phyloP scores from a whole-genome alignment of 1,284 basidiomycete genomes.

The Tetrapyrgos nigripes region DNA sequence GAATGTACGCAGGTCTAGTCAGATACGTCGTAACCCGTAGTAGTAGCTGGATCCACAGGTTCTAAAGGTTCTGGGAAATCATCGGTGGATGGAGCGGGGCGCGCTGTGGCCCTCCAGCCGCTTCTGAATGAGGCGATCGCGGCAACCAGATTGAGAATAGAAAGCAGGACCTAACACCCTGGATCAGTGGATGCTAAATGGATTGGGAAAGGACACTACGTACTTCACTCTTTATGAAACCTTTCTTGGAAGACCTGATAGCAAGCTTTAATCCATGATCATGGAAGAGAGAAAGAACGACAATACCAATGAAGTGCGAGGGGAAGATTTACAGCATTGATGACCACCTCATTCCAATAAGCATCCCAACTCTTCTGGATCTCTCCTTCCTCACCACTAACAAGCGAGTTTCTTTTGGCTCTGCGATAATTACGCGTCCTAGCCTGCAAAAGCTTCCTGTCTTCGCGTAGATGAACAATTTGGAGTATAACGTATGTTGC shows the following conservation, averaged over 20 bases:
- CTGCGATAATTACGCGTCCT: constrained; percentile 62
- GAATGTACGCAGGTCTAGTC: not conserved
- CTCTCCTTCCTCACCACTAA: constrained; percentile 59
- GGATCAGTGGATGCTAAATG: not conserved
- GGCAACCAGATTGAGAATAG: constrained; percentile 66
- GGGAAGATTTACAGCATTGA: constrained; percentile 81
- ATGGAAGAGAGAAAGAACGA: constrained; percentile 26
- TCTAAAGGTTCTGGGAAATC: not conserved
- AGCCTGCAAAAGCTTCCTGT: constrained; percentile 61
- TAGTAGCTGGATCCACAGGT: not conserved
- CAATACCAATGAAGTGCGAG: constrained; percentile 82
- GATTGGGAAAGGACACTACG: not conserved
- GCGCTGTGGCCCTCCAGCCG: constrained; percentile 78
- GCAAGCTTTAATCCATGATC: constrained; percentile 3
- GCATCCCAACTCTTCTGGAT: constrained; percentile 68
- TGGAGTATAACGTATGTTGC: constrained; percentile 77
- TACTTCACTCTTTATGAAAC: constrained; percentile 71
- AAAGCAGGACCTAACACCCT: constrained; percentile 61
- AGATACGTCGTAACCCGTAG: constrained; percentile 1
- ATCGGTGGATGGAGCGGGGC: constrained; percentile 39
- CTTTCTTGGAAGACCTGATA: constrained; percentile 70
- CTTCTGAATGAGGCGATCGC: constrained; percentile 70
- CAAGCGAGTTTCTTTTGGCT: constrained; percentile 56
- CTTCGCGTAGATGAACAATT: constrained; percentile 73
- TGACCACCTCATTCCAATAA: constrained; percentile 75